Evolutionary conservation across 2,329 filamentous ascomycete species (phyloP).

Genomic region (Akanthomyces muscarius): DNA sequence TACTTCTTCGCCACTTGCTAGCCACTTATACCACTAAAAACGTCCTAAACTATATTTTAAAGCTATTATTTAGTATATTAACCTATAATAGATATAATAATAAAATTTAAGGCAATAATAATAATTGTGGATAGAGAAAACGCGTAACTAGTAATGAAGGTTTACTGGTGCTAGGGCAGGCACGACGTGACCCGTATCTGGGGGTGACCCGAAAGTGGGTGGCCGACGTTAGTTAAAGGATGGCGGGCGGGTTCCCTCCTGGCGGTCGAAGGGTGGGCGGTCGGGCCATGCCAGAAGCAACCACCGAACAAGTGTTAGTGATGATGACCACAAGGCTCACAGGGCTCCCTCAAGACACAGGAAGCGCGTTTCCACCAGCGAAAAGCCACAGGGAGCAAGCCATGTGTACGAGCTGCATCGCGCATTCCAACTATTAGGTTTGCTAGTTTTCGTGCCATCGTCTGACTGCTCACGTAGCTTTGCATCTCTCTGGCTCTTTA

Average conservation of each 20-base stretch:
- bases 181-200: too few relatives aligned
- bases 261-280: neutral
- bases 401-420: neutral
- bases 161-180: too few relatives aligned
- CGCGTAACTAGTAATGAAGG: too few relatives aligned
- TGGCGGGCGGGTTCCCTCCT: neutral
- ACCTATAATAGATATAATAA: too few relatives aligned
- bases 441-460: neutral
- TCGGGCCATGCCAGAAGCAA: slow-evolving; percentile 8
- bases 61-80: too few relatives aligned
- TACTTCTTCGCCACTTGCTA: too few relatives aligned
- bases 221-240: too few relatives aligned
- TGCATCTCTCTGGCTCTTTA: neutral
- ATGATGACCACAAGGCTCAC: neutral
- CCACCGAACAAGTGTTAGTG: neutral
- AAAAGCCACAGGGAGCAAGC: neutral
- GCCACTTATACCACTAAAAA: too few relatives aligned
- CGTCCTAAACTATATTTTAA: too few relatives aligned
- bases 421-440: neutral
- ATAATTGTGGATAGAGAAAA: too few relatives aligned
- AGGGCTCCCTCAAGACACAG: neutral
- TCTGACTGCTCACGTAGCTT: neutral
- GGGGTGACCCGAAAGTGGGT: too few relatives aligned
- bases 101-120: too few relatives aligned
- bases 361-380: neutral